phyloP scores from a whole-genome alignment of 2,329 filamentous ascomycete genomes.

The Neopestalotiopsis clavispora region DNA sequence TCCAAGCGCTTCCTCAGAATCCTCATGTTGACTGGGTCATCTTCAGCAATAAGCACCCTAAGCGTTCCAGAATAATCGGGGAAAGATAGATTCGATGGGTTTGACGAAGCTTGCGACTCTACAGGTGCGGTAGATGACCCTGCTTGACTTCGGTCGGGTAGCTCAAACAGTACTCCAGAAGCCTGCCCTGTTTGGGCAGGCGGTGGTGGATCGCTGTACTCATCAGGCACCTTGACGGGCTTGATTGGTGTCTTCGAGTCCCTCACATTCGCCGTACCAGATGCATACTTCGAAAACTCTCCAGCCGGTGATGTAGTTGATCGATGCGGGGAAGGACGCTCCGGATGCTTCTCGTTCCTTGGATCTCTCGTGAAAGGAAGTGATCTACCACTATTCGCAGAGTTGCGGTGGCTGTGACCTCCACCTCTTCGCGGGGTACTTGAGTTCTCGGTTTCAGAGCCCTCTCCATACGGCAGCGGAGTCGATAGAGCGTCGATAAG shows the following conservation, averaged over 20 bases:
- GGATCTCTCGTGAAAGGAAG: slow-evolving; percentile 13
- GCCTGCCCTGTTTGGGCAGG: slow-evolving; percentile 32
- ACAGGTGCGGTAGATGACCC: background rate
- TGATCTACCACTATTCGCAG: slow-evolving; percentile 21
- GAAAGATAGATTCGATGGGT: background rate
- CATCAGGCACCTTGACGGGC: slow-evolving; percentile 54
- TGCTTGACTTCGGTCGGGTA: slow-evolving; percentile 28
- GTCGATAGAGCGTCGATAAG: slow-evolving; percentile 75
- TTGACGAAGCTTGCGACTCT: background rate
- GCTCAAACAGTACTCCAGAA: slow-evolving; percentile 46
- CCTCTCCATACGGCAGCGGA: slow-evolving; percentile 51
- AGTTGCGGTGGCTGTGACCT: slow-evolving; percentile 20
- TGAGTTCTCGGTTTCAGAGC: slow-evolving; percentile 28
- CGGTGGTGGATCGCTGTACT: slow-evolving; percentile 44
- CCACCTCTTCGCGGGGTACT: slow-evolving; percentile 23
- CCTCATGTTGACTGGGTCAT: slow-evolving; percentile 85
- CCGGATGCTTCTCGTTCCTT: background rate
- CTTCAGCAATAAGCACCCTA: slow-evolving; percentile 79
- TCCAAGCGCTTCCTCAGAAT: slow-evolving; percentile 82
- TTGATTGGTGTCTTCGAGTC: slow-evolving; percentile 52
- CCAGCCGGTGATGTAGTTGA: slow-evolving; percentile 7
- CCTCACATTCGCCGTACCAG: slow-evolving; percentile 43
- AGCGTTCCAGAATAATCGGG: slow-evolving; percentile 41
- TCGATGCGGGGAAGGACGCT: slow-evolving; percentile 4
- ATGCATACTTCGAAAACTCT: slow-evolving; percentile 31